phyloP scores from a whole-genome alignment of 495 filamentous ascomycete species.

The Penicillium flavigenum region DNA sequence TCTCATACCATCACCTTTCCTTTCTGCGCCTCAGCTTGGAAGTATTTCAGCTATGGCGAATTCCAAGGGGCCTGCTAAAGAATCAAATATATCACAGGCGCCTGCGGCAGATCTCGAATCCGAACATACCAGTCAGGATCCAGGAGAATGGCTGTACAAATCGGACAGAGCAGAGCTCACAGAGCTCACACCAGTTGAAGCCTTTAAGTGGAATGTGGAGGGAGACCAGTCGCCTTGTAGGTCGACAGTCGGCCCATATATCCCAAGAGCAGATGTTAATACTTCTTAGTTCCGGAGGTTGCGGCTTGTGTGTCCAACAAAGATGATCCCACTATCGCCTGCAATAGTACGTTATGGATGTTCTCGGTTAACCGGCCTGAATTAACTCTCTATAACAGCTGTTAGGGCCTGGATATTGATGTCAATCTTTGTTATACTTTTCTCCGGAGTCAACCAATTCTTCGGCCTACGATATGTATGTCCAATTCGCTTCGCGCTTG shows the following conservation, averaged over 20 bases:
- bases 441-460: constrained; percentile 31
- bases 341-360: constrained; percentile 22
- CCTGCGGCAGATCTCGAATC: constrained; percentile 10
- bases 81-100: constrained; percentile 2
- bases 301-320: constrained; percentile 33
- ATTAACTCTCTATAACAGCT: constrained; percentile 16
- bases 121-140: constrained; percentile 8
- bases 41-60: constrained; percentile 6
- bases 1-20: background rate
- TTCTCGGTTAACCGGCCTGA: background rate
- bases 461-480: constrained; percentile 33
- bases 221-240: constrained; percentile 32
- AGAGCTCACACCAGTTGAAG: constrained; percentile 28
- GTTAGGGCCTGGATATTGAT: constrained; percentile 29
- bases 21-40: background rate
- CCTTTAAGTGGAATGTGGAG: constrained; percentile 31
- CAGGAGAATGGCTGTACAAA: constrained; percentile 5
- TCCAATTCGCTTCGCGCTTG: background rate
- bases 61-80: constrained; percentile 3
- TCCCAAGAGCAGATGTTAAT: background rate
- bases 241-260: constrained; percentile 8
- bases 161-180: constrained; percentile 10
- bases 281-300: constrained; percentile 27
- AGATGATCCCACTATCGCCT: constrained; percentile 26
- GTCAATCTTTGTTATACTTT: constrained; percentile 29